Conservation (phyloP, 345 rosid genomes). For the Excoecaria cochinchinensis region DNA sequence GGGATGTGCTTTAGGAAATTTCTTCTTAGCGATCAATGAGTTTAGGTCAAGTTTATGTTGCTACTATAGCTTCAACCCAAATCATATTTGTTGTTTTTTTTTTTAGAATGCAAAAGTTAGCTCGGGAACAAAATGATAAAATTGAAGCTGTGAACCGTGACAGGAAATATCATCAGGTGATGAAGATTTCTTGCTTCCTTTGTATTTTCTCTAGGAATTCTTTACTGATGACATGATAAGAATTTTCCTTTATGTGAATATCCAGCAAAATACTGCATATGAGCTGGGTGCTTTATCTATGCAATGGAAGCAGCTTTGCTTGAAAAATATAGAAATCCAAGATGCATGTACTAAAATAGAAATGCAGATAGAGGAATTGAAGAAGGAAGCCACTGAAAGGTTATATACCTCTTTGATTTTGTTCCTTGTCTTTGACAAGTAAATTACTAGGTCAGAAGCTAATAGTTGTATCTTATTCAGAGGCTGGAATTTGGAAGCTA, state of each 20-base stretch:
- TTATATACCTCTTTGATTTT: slow-evolving; percentile 22
- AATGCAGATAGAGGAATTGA: slow-evolving; percentile 53
- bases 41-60: background rate
- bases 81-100: slow-evolving; percentile 5
- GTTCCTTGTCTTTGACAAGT: slow-evolving; percentile 9
- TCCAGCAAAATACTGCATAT: slow-evolving; percentile 83
- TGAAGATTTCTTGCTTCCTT: slow-evolving; percentile 8
- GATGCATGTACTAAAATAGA: slow-evolving; percentile 67
- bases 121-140: slow-evolving; percentile 71
- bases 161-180: slow-evolving; percentile 94
- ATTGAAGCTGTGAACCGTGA: slow-evolving; percentile 92
- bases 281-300: slow-evolving; percentile 84
- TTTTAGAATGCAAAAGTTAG: slow-evolving; percentile 75
- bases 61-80: background rate
- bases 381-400: slow-evolving; percentile 79
- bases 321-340: slow-evolving; percentile 82
- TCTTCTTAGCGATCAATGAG: background rate
- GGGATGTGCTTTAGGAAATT: background rate
- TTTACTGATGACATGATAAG: slow-evolving; percentile 19
- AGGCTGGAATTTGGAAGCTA: slow-evolving; percentile 76
- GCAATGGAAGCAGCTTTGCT: slow-evolving; percentile 91
- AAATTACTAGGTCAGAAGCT: slow-evolving; percentile 18
- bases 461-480: slow-evolving; percentile 36
- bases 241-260: slow-evolving; percentile 8
- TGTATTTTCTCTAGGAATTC: slow-evolving; percentile 7